phyloP scores from a whole-genome alignment of 2,329 filamentous ascomycete genomes.

The Capronia americana region DNA sequence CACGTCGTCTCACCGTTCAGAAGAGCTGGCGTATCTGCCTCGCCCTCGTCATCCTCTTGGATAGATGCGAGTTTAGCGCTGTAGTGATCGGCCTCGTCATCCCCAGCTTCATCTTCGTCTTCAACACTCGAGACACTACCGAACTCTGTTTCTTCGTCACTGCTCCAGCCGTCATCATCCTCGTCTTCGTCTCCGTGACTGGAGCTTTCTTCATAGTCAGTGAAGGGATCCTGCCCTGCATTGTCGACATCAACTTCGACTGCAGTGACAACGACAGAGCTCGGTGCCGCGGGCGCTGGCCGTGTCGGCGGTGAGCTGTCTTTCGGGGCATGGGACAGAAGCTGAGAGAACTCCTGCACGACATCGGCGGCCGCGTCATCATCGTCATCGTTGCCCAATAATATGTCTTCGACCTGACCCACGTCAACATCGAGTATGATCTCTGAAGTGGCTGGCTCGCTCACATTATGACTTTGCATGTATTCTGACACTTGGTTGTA shows the following conservation, averaged over 20 bases:
- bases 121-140: constrained; percentile 18
- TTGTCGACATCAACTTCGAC: constrained; percentile 10
- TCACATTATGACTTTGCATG: constrained; percentile 14
- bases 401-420: constrained; percentile 20
- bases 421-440: neutral
- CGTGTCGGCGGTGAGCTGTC: neutral
- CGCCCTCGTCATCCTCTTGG: constrained; percentile 5
- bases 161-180: constrained; percentile 11
- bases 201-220: constrained; percentile 12
- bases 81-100: neutral
- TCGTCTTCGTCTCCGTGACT: neutral
- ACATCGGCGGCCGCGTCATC: neutral
- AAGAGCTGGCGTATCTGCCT: neutral
- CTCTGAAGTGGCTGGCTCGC: neutral
- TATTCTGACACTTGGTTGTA: constrained; percentile 20
- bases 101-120: no score
- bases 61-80: neutral
- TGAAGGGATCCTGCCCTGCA: neutral
- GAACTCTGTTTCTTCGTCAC: constrained; percentile 19
- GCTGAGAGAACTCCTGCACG: neutral
- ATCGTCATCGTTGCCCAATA: constrained; percentile 13
- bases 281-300: neutral
- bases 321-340: neutral
- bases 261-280: constrained; percentile 1
- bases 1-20: neutral